Evolutionary conservation across 2,329 filamentous ascomycete species (phyloP), one percentile per base, ranked within the genome.

Genomic region (Fusarium sambucinum): DNA sequence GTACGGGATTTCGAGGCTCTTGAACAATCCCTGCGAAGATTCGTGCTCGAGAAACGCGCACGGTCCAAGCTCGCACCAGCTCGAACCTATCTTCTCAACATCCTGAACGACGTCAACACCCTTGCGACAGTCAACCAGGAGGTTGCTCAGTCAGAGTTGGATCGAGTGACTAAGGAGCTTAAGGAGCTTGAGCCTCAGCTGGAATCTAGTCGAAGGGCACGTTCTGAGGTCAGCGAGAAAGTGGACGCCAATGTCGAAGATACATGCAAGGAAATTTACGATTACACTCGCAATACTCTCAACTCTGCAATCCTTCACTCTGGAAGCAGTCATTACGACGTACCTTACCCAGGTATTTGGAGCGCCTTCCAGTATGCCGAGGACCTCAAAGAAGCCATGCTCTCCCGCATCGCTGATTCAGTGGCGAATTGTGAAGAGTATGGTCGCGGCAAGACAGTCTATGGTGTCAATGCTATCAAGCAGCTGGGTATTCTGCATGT

Each of bases 21-120:
- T 7, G 96, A 99, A 79, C 89, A 92, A 69, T 96, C 96, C 5
- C 80, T 99, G 37, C 88, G 96, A 61, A 89, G 94, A 44, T 99
- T 99, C 72, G 96, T 99, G 10, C 85, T 99, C 27, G 96, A 99
- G 77, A 98, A 98, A 84, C 89, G 96, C 57, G 94, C 96, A 47
- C 89, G 94, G 30, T 98, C 96, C 11, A 99, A 99, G 82, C 86
- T 99, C 62, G 95, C 96, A 2, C 96, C 96, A 7, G 96, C 96
- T 9, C 94, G 94, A 80, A 98, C 95, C 3, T 99, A 99, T 76
- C 87, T 99, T 2, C 84, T 97, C 73, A 99, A 99, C 78, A 91
- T 98, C 27, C 85, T 99, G 33, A 91, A 93, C 71, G 96, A 99
- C 75, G 85, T 99, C 61, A 85, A 93, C 75, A 90, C 89, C 6